Evolutionary conservation across 805 yeast genomes (phyloP), one percentile per base, ranked within the genome.

Genomic region (Suhomyces pyralidae): DNA sequence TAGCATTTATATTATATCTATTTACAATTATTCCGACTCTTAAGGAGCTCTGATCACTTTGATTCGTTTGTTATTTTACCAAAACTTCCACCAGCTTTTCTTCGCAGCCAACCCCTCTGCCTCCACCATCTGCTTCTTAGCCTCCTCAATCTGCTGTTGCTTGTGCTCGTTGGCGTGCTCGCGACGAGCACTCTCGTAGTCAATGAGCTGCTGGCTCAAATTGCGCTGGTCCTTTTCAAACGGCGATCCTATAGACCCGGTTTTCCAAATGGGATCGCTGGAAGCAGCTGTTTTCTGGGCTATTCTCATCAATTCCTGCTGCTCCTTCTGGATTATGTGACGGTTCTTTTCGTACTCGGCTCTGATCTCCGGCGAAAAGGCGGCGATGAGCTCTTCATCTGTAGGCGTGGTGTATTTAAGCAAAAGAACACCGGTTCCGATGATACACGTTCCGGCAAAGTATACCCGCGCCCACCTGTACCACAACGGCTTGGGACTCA

Each of bases 381-480:
- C 69, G 0, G 84, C 82, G 40, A 91, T 78, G 46, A 92, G 68
- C 63, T 92, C 81, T 60, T 90, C 96, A 58, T 89, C 96, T 1
- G 92, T 81, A 2, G 98, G 98, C 0, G 90, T 85, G 0, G 92
- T 83, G 67, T 82, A 88, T 57, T 84, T 86, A 71, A 71, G 86
- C 15, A 87, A 72, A 5, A 88, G 58, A 0, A 84, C 81, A n/a
- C 97, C 98, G 0, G 82, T 61, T 5, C 86, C 89, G 2, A 89
- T 74, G 17, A 90, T 82, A 17, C 82, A 79, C n/a, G 81, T 81
- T 8, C 96, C 91, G 10, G 76, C 76, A 25, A 78, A 75, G 59
- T 77, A 76, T 9, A 83, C 84, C 55, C 81, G 75, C 3, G 80
- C 72, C 87, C 88, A 83, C 54, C 83, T 79, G 54, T 73, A 71